A percentile compares a stretch with the other conserved stretches of the same genome.
phyloP scores from a whole-genome alignment of 768 basidiomycete species.

The Amylocystis lapponica region DNA sequence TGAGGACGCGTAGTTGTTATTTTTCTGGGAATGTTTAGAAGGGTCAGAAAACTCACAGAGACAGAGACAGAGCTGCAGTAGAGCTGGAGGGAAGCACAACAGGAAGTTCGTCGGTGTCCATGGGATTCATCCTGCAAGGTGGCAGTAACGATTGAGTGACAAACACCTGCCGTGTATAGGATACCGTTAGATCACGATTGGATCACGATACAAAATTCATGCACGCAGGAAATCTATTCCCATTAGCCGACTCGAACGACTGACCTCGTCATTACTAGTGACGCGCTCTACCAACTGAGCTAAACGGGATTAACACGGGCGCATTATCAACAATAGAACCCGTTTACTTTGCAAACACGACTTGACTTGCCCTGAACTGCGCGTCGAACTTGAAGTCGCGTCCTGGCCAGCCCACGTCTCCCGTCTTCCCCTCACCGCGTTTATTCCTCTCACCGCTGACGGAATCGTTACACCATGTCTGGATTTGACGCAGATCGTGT shows the following conservation, averaged over 20 bases:
- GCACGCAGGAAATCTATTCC: constrained; percentile 7
- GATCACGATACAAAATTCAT: not conserved
- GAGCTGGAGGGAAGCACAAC: constrained; percentile 70
- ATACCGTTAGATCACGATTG: too few species aligned
- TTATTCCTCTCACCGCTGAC: not conserved
- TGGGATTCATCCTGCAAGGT: constrained; percentile 39
- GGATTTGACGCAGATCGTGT: constrained; percentile 82
- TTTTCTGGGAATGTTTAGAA: constrained; percentile 9
- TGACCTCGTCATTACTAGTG: constrained; percentile 69
- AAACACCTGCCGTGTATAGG: not conserved
- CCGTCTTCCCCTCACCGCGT: not conserved
- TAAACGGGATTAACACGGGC: constrained; percentile 21
- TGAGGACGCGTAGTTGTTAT: constrained; percentile 35
- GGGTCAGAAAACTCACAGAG: constrained; percentile 46
- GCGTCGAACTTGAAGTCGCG: constrained; percentile 8
- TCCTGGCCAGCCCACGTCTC: not conserved
- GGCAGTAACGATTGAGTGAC: not conserved
- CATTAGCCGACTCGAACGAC: constrained; percentile 54
- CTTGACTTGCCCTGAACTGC: constrained; percentile 17
- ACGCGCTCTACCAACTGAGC: constrained; percentile 54
- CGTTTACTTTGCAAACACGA: constrained; percentile 9
- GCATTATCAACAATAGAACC: not conserved
- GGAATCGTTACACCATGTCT: constrained; percentile 49
- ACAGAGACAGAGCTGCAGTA: constrained; percentile 67
- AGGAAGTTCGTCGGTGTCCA: constrained; percentile 75